Evolutionary conservation across 2,329 filamentous ascomycete species (phyloP), one percentile per base, ranked within the genome.

Genomic region (Coniochaeta sp.): DNA sequence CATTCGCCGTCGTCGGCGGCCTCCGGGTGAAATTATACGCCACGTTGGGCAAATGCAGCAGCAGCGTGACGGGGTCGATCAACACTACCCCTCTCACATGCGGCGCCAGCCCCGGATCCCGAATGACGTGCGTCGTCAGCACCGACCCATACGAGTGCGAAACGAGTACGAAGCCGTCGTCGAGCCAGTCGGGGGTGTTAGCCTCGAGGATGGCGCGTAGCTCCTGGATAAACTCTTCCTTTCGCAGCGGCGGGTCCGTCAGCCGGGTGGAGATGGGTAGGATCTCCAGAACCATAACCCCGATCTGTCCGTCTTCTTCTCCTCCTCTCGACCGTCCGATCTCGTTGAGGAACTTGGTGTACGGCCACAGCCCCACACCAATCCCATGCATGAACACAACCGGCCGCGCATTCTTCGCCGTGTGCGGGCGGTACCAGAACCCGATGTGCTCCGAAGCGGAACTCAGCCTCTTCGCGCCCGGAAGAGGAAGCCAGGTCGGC

Each of bases 341-440:
- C 48, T 77, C 73, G 30, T 66, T 62, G 1, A 89, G 67, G 59
- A 85, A 85, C 14, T 67, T 63, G 12, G 75, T 68, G 58, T 88
- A 86, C 0, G 83, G 77, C 61, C 79, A 78, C 2, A 89, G 73
- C 0, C 86, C 85, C 52, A 89, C 74, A 38, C 85, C 84, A 48
- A 88, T 86, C 14, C 86, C 86, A 58, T 89, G 86, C 47, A 88
- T 73, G 65, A 87, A 88, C 4, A 89, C 65, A 7, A 89, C 66
- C 0, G 85, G 86, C 0, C 78, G 66, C 18, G 73, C 70, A 2
- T 67, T 73, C 49, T 73, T 74, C 1, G 80, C 79, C 0, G 70
- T 80, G 60, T 88, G 85, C 5, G 81, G 80, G 2, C 78, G 76
- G 58, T 84, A 72, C 81, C 83, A 89, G 69, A 89, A 89, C 55